These are phyloP conservation scores for Hanseniaspora gamundiae DNA, from an alignment of 1,139 yeast species.

Conservation along the genomic window DNA sequence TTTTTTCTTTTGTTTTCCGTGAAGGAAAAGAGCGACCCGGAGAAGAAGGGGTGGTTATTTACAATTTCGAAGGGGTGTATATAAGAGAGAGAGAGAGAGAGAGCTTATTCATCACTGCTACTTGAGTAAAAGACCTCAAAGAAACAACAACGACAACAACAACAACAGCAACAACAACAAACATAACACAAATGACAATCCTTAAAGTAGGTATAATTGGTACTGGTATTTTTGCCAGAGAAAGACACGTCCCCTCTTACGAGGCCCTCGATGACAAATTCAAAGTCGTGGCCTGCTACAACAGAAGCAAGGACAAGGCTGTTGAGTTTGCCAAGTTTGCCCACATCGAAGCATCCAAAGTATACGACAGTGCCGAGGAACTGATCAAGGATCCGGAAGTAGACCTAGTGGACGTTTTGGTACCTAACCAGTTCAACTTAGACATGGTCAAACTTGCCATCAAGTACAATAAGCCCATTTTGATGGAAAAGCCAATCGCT, in stretches of 20 bases:
- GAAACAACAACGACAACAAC: background rate
- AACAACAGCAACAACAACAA: background rate
- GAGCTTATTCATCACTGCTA: too few relatives aligned
- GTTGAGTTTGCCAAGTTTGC: constrained; percentile 62
- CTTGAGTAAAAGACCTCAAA: background rate
- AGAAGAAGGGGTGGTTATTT: background rate
- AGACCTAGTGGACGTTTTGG: constrained; percentile 68
- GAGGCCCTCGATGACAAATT: constrained; percentile 33
- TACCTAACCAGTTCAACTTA: constrained; percentile 74
- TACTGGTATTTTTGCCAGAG: constrained; percentile 85
- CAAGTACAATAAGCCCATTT: constrained; percentile 60
- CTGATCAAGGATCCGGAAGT: constrained; percentile 51
- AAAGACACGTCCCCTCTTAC: constrained; percentile 67
- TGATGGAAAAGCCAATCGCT: constrained; percentile 85
- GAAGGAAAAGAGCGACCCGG: too few relatives aligned
- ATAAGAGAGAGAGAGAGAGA: too few relatives aligned
- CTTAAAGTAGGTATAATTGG: constrained; percentile 70
- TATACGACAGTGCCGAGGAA: constrained; percentile 54
- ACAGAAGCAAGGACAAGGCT: constrained; percentile 77
- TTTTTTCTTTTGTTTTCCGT: background rate
- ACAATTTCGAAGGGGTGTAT: background rate
- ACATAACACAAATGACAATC: constrained; percentile 5
- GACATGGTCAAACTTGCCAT: constrained; percentile 50
- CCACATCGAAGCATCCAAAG: constrained; percentile 35
- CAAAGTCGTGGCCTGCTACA: constrained; percentile 51